Evolutionary conservation across 768 basidiomycete species (phyloP).

Genomic region (Tulasnella sp.): DNA sequence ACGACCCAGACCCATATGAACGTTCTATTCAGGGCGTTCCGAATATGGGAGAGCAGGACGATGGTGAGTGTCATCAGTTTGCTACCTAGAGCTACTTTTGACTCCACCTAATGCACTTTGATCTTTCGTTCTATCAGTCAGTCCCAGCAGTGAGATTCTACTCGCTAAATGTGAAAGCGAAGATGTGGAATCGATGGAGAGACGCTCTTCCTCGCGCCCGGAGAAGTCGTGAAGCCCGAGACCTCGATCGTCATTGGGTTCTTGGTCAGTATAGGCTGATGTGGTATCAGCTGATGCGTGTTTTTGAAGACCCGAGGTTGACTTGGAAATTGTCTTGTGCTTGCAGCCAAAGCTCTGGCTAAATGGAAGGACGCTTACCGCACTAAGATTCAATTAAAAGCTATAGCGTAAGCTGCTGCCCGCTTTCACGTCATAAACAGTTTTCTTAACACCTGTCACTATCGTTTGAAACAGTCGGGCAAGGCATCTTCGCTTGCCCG

Average conservation of each 20-base stretch:
- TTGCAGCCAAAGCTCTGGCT: conserved; percentile 41
- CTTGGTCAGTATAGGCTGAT: conserved; percentile 39
- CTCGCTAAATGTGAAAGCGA: conserved; percentile 46
- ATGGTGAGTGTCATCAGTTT: conserved; percentile 37
- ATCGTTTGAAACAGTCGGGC: conserved; percentile 75
- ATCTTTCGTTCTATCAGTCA: conserved; percentile 34
- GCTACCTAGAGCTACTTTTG: no score
- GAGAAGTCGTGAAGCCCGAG: conserved; percentile 53
- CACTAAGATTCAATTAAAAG: conserved; percentile 63
- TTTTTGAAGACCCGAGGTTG: no score
- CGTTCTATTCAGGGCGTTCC: conserved; percentile 54
- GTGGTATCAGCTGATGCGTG: no score
- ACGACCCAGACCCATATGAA: conserved; percentile 47
- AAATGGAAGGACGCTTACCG: conserved; percentile 60
- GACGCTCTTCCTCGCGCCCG: conserved; percentile 58
- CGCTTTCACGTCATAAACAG: conserved; percentile 16
- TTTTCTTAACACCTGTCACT: conserved; percentile 4
- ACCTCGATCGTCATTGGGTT: conserved; percentile 40
- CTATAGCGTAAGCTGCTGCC: conserved; percentile 57
- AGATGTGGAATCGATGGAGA: conserved; percentile 56
- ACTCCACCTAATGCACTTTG: background rate
- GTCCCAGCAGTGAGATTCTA: conserved; percentile 71
- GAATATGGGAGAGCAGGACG: conserved; percentile 64
- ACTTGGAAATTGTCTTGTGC: background rate
- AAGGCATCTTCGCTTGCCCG: conserved; percentile 63